These are phyloP conservation scores for Hippophae gyantsensis DNA, from an alignment of 306 rosid species.

Conservation along the genomic window DNA sequence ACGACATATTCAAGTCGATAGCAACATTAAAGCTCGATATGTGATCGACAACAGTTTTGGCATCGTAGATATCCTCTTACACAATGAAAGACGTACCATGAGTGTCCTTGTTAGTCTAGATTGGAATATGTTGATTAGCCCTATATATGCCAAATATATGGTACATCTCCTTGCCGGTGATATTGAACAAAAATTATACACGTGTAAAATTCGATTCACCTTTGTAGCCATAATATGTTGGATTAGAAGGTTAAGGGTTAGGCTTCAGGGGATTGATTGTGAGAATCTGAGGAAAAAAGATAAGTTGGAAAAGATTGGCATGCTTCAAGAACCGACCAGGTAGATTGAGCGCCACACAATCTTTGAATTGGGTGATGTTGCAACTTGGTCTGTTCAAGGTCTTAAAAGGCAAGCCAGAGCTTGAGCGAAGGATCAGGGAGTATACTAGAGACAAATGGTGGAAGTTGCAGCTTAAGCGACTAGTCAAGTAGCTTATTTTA, in stretches of 20 bases:
- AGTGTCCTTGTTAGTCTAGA: conserved; percentile 86
- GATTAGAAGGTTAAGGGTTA: not conserved
- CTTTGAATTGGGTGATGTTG: too few species aligned
- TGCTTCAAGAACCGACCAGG: too few species aligned
- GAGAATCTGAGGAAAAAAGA: not conserved
- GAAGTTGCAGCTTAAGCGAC: too few species aligned
- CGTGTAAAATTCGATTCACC: conserved; percentile 81
- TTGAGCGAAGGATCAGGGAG: too few species aligned
- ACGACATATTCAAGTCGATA: conserved; percentile 72
- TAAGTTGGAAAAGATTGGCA: too few species aligned
- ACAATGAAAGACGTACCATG: conserved; percentile 94
- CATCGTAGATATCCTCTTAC: conserved; percentile 96
- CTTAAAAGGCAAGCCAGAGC: too few species aligned
- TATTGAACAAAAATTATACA: conserved; percentile 88
- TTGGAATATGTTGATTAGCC: conserved; percentile 84
- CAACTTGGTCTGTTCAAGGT: too few species aligned
- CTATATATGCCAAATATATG: conserved; percentile 96
- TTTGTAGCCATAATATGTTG: conserved; percentile 49
- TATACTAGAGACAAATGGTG: too few species aligned
- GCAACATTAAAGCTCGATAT: conserved; percentile 95
- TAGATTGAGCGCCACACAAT: too few species aligned
- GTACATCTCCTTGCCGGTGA: conserved; percentile 98
- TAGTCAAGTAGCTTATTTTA: too few species aligned
- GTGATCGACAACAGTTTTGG: conserved; percentile 91
- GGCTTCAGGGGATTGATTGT: not conserved